Base-by-base conservation (phyloP, 257 asterid species). In the Solanum ossicruentum region DNA sequence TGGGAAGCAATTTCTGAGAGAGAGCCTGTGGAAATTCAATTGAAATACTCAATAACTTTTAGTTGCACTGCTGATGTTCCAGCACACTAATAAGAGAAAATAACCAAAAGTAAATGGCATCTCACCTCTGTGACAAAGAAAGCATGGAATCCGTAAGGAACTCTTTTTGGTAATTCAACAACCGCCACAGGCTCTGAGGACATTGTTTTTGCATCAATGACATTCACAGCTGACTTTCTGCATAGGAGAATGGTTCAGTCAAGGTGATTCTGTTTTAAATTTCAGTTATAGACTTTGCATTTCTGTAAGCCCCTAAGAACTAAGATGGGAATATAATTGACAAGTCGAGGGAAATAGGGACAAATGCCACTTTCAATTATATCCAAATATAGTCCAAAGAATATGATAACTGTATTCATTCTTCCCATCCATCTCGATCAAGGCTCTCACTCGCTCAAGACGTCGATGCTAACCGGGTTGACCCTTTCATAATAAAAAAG, bases 61-160 rank as follows among this genome's bases (percentile, higher is more conserved):
- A 39, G 58, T 73, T 73, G 72, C 72, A 12, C n/a, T 28, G 72
- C 72, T 2, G 72, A 65, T 26, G 12, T 65, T 58, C 73, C 73
- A 66, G 72, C 20, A 65, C 8, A 12, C 10, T 65, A 65, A 63
- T 65, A 65, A 63, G 43, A 54, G 45, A 80, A 60, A 56, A 67
- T 58, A n/a, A 26, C 39, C 83, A 18, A 81, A 60, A 36, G 49
- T 36, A 51, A 54, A n/a, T 17, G 23, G 26, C 65, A 79, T 71
- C 92, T 65, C 70, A 93, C 99, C 98, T 94, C 98, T 10, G 95
- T 91, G 84, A 96, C 97, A 56, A 96, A 96, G 88, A 96, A 93
- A 87, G 99, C 99, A 86, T 96, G 98, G 90, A 96, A 96, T 23
- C 99, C 99, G 63, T 93, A 94, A 8, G 99, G 99, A 85, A 96